A percentile compares a stretch with the other conserved stretches of the same genome.
phyloP scores from a whole-genome alignment of 2,329 filamentous ascomycete genomes.

The Fusarium virguliforme region DNA sequence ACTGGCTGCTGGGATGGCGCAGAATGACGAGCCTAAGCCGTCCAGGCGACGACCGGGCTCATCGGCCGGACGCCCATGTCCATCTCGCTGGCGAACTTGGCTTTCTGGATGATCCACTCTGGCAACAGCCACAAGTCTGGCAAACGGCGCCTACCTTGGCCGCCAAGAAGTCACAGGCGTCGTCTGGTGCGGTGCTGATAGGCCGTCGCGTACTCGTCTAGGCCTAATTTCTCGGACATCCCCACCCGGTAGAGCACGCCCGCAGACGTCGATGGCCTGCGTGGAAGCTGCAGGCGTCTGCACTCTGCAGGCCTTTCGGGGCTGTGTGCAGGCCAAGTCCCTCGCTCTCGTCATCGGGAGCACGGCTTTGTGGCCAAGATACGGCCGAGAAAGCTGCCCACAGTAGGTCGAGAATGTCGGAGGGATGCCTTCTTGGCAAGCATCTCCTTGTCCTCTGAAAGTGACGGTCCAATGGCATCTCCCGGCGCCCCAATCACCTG shows the following conservation, averaged over 20 bases:
- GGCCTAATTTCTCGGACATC: constrained; percentile 28
- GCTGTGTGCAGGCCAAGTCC: constrained; percentile 46
- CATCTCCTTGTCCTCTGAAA: constrained; percentile 24
- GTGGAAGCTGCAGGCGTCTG: constrained; percentile 33
- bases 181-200: constrained; percentile 41
- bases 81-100: constrained; percentile 44
- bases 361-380: constrained; percentile 39
- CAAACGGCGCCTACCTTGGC: constrained; percentile 42
- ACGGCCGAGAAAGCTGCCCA: constrained; percentile 35
- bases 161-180: constrained; percentile 42
- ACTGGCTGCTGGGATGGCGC: constrained; percentile 35
- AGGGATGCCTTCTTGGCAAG: constrained; percentile 32
- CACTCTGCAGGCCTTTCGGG: constrained; percentile 28
- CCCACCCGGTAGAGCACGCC: constrained; percentile 40
- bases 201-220: constrained; percentile 39
- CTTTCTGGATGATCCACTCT: constrained; percentile 42
- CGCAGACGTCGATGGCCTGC: constrained; percentile 34
- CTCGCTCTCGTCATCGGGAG: constrained; percentile 37
- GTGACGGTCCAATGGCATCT: constrained; percentile 39
- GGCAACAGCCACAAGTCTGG: constrained; percentile 47
- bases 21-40: constrained; percentile 43
- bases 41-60: constrained; percentile 31
- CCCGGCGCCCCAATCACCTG: constrained; percentile 13
- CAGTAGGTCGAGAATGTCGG: constrained; percentile 35
- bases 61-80: constrained; percentile 35